Base-by-base conservation (phyloP, 306 rosid species). In the Corylus avellana region DNA sequence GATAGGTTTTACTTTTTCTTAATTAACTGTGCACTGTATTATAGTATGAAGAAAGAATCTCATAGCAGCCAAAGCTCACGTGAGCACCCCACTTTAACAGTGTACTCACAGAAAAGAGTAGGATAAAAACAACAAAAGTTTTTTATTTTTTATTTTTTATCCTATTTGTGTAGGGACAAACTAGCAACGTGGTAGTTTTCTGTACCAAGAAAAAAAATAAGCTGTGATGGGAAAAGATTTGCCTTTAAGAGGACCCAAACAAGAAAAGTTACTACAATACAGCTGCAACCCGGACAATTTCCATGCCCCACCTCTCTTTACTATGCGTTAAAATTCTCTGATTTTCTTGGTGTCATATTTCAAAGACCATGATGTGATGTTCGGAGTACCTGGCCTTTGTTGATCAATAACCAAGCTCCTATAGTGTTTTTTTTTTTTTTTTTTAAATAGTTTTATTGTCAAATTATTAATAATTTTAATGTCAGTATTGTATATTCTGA, bases 191-290 rank as follows among this genome's bases (percentile, higher is more conserved):
- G 39, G 7, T 42, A 39, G 16, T 4, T 68, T 68, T 42, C 72
- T 68, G 51, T 42, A 10, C 51, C 17, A 49, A 48, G 8, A 2
- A 42, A 42, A 18, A 14, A 35, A 16, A 64, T 35, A 6, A 18
- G 51, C 53, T 18, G 1, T 1, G 42, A 1, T 9, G 7, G 7
- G 13, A 0, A 18, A 4, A 18, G 5, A 12, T 57, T 57, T 11
- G 63, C 63, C 27, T 78, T 71, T n/a, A 78, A 58, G 72, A 58
- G 61, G 14, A 20, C 51, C 82, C 77, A 47, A 50, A 72, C 77
- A 59, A 78, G 70, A 78, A 72, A 71, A 61, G 73, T 59, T 48
- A 79, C 72, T 72, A 10, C 4, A 71, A 46, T 17, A 47, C 58
- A 51, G 70, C 76, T 78, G 76, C 71, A 27, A 51, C 42, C 54